These are phyloP conservation scores for Mangifera indica DNA, from an alignment of 345 rosid genomes.

Conservation along the genomic window DNA sequence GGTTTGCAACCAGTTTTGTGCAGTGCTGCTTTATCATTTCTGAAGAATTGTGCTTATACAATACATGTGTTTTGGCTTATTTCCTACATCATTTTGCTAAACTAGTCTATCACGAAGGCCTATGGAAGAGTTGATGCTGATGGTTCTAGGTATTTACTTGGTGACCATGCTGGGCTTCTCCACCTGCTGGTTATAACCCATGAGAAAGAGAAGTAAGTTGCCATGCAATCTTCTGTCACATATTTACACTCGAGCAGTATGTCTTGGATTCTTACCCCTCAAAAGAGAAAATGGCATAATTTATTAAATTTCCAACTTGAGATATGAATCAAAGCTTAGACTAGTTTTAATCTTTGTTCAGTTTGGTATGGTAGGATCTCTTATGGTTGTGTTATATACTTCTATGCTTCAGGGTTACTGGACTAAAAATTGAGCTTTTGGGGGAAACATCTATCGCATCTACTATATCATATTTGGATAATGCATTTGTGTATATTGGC, in stretches of 20 bases:
- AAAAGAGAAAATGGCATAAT: no score
- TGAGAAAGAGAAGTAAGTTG: slow-evolving; percentile 84
- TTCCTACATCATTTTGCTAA: slow-evolving; percentile 8
- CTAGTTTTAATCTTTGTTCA: neutral
- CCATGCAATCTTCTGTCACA: neutral
- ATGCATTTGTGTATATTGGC: slow-evolving; percentile 81
- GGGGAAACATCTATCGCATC: slow-evolving; percentile 98
- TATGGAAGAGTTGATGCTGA: slow-evolving; percentile 96
- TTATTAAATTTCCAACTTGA: neutral
- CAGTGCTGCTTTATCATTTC: slow-evolving; percentile 1
- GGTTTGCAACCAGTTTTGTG: slow-evolving; percentile 13
- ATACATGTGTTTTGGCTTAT: slow-evolving; percentile 20
- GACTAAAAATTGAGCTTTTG: slow-evolving; percentile 88
- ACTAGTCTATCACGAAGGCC: slow-evolving; percentile 80
- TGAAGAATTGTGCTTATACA: neutral
- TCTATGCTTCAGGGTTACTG: slow-evolving; percentile 73
- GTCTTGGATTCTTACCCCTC: neutral
- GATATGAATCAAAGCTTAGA: neutral
- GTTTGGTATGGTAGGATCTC: slow-evolving; percentile 12
- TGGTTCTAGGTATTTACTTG: slow-evolving; percentile 92
- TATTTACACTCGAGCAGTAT: neutral
- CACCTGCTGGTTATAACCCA: slow-evolving; percentile 90
- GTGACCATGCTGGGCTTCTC: slow-evolving; percentile 87
- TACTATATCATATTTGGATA: slow-evolving; percentile 86
- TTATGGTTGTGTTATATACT: slow-evolving; percentile 8